phyloP scores from a whole-genome alignment of 2,329 filamentous ascomycete species.

The Lecanicillium sp. region DNA sequence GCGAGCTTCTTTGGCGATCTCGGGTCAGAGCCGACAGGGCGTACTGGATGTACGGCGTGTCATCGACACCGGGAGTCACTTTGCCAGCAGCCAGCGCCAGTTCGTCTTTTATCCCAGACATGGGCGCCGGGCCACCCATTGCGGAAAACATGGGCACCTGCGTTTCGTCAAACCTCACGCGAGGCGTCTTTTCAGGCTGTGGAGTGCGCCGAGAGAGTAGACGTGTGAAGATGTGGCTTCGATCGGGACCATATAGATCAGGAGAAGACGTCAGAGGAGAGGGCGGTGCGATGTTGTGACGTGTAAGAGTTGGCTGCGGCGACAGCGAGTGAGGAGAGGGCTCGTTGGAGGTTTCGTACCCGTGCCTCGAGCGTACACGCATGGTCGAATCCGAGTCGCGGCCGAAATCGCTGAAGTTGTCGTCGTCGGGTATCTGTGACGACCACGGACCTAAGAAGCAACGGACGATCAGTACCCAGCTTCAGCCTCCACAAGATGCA shows the following conservation, averaged over 20 bases:
- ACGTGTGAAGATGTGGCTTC: constrained; percentile 12
- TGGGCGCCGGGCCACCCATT: constrained; percentile 21
- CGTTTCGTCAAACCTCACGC: constrained; percentile 33
- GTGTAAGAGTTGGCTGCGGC: constrained; percentile 28
- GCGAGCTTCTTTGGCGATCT: constrained; percentile 56
- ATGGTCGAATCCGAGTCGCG: constrained; percentile 6
- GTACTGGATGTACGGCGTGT: constrained; percentile 82
- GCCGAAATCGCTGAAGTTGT: constrained; percentile 3
- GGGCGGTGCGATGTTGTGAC: constrained; percentile 18
- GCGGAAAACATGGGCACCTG: constrained; percentile 34
- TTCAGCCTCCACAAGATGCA: neutral
- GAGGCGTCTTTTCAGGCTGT: constrained; percentile 12
- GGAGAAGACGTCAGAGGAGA: constrained; percentile 4
- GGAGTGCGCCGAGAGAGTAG: constrained; percentile 3
- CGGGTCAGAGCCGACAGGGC: constrained; percentile 82
- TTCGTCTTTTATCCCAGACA: constrained; percentile 42
- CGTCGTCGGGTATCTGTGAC: constrained; percentile 9
- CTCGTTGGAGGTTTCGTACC: constrained; percentile 10
- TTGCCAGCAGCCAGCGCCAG: constrained; percentile 43
- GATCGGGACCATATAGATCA: constrained; percentile 10
- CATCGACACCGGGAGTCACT: constrained; percentile 72
- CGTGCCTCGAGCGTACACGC: neutral
- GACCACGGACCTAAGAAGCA: constrained; percentile 13
- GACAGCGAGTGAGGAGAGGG: constrained; percentile 25
- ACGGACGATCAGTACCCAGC: constrained; percentile 3